phyloP scores from a whole-genome alignment of 129 eudicot genomes.

The Flaveria trinervia region DNA sequence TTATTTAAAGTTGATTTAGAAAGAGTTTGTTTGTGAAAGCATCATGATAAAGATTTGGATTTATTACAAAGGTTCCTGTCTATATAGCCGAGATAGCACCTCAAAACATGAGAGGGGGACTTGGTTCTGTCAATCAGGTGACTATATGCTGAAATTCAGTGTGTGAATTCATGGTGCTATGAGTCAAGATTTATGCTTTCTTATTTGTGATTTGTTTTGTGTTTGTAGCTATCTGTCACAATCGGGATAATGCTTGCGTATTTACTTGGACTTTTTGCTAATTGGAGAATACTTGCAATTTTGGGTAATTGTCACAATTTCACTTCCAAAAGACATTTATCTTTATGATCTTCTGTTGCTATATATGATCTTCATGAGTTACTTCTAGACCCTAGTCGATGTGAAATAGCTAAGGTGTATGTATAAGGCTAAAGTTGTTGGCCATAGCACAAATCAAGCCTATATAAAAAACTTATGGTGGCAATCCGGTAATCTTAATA shows the following conservation, averaged over 20 bases:
- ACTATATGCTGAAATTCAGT: constrained; percentile 5
- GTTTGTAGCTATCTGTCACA: constrained; percentile 78
- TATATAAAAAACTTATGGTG: neutral
- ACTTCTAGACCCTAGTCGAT: neutral
- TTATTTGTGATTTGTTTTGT: constrained; percentile 6
- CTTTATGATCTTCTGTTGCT: neutral
- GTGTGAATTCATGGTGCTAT: constrained; percentile 17
- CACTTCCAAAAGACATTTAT: neutral
- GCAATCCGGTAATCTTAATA: neutral
- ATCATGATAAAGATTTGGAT: constrained; percentile 9
- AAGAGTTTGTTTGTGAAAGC: neutral
- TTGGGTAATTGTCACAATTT: constrained; percentile 50
- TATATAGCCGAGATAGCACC: constrained; percentile 99
- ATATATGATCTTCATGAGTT: neutral
- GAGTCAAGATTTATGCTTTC: constrained; percentile 2
- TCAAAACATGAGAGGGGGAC: constrained; percentile 83
- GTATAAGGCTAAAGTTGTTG: no score
- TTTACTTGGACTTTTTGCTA: constrained; percentile 78
- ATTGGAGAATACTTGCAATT: constrained; percentile 90
- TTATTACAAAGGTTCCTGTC: constrained; percentile 76
- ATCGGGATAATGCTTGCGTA: constrained; percentile 90
- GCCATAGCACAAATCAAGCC: neutral
- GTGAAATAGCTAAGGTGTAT: neutral
- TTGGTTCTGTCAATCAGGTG: constrained; percentile 98
- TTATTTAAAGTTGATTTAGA: constrained; percentile 18